Base-by-base conservation (phyloP, 192 early-diverging fungal genomes). In the Lobosporangium transversale region DNA sequence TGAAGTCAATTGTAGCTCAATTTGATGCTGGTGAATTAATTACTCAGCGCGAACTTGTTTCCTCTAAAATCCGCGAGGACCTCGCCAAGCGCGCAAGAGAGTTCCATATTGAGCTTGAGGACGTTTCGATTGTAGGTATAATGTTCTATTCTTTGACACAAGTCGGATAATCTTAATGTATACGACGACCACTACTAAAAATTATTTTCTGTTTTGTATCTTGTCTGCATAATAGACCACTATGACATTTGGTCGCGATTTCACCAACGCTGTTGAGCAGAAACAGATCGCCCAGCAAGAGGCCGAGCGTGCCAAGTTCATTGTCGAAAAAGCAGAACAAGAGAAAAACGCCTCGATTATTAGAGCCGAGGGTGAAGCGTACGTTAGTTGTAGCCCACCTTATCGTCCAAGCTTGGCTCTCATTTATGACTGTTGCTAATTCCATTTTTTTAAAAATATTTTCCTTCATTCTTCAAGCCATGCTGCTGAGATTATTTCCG, bases 251-350 rank as follows among this genome's bases (percentile, higher is more conserved):
- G 95, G 97, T 80, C 95, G 93, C 56, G 97, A 99, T 73, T 99
- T 99, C 71, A 99, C 97, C 60, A 92, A 95, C 51, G 97, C 97
- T 48, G 97, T 99, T 55, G 97, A 98, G 81, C 93, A 96, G 80
- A 97, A 98, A 87, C 94, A 96, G 80, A 97, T 98, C 85, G 95
- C 98, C 35, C 97, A 99, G 78, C 98, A 99, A 84, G 98, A 98
- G 80, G 98, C 98, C 47, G 97, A 99, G 82, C 93, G 98, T 55
- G 98, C 98, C 48, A 91, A 93, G 68, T 99, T 98, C 84, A 88
- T 98, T 48, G 98, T 99, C 33, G 98, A 99, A 74, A 94, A 93
- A 83, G 98, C 98, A 26, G 94, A 99, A 84, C 96, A 98, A 81
- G 98, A 99, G 81, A 98, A 96, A 84, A 88, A 90, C 70, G 98